Percentiles rank a stretch among this genome's conserved stretches.
phyloP scores from a whole-genome alignment of 371 early-diverging fungal species.

The Blakeslea trispora region DNA sequence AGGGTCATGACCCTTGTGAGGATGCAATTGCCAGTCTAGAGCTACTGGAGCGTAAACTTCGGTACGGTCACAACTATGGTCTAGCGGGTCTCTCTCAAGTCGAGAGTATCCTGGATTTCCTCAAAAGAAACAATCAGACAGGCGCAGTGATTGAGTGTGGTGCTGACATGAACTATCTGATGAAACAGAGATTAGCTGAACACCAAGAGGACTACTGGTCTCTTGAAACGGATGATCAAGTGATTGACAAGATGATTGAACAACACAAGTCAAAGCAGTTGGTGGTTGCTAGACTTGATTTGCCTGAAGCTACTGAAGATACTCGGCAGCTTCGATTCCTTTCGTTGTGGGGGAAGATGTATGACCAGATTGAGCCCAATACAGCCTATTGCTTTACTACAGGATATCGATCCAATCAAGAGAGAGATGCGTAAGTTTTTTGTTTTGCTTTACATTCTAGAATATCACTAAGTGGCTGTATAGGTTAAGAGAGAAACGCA shows the following conservation, averaged over 20 bases:
- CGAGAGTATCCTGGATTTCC: slow-evolving; percentile 27
- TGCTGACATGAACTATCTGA: slow-evolving; percentile 12
- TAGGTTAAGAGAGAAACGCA: slow-evolving; percentile 31
- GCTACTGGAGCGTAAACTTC: slow-evolving; percentile 54
- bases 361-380: slow-evolving; percentile 24
- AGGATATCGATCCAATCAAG: slow-evolving; percentile 26
- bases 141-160: slow-evolving; percentile 23
- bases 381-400: slow-evolving; percentile 30
- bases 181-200: slow-evolving; percentile 13
- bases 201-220: slow-evolving; percentile 18
- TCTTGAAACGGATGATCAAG: slow-evolving; percentile 17
- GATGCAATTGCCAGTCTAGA: slow-evolving; percentile 74
- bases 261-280: slow-evolving; percentile 18
- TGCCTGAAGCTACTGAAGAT: slow-evolving; percentile 20
- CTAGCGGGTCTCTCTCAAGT: slow-evolving; percentile 18
- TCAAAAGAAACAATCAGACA: slow-evolving; percentile 11
- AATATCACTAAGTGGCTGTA: too few relatives aligned
- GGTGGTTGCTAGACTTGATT: slow-evolving; percentile 21
- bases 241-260: slow-evolving; percentile 21
- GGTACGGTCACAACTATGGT: slow-evolving; percentile 37
- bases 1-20: slow-evolving; percentile 72
- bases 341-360: slow-evolving; percentile 15
- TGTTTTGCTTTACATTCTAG: too few relatives aligned
- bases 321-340: slow-evolving; percentile 9
- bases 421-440: slow-evolving; percentile 26